Conservation (phyloP, 225 moss, liverwort and hornwort species). For the Straminergon stramineum region DNA sequence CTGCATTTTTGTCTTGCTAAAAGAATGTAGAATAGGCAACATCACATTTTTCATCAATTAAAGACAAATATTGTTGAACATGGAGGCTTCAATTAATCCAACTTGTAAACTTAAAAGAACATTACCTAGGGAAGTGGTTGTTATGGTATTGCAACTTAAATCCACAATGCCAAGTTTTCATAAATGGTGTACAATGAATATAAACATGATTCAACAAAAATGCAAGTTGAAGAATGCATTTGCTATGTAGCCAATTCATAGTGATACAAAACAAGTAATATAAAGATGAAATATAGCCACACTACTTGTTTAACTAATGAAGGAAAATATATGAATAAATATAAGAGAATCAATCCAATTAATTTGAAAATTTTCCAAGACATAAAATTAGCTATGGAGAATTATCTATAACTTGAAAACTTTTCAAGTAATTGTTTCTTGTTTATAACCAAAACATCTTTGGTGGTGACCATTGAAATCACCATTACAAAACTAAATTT, state of each 20-base stretch:
- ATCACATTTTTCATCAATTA: background rate
- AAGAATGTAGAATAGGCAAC: background rate
- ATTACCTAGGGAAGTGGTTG: background rate
- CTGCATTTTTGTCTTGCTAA: fast-evolving
- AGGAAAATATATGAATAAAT: background rate
- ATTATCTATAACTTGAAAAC: background rate
- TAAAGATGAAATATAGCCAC: background rate
- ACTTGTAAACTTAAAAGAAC: fast-evolving
- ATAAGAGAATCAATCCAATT: background rate
- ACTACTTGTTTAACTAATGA: background rate
- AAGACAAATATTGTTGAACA: background rate
- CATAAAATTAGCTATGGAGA: background rate
- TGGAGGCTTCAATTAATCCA: fast-evolving
- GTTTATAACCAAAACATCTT: fast-evolving
- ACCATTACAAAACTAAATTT: background rate
- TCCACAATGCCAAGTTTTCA: background rate
- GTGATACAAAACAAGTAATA: background rate
- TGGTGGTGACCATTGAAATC: background rate
- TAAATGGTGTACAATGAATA: background rate
- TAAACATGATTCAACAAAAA: background rate
- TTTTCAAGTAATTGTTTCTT: background rate
- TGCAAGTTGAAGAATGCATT: background rate
- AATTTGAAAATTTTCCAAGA: background rate
- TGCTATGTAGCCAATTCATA: background rate
- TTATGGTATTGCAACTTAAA: fast-evolving